Base-by-base conservation (phyloP, 352 stramenopile species). In the Globisporangium recalcitrans region DNA sequence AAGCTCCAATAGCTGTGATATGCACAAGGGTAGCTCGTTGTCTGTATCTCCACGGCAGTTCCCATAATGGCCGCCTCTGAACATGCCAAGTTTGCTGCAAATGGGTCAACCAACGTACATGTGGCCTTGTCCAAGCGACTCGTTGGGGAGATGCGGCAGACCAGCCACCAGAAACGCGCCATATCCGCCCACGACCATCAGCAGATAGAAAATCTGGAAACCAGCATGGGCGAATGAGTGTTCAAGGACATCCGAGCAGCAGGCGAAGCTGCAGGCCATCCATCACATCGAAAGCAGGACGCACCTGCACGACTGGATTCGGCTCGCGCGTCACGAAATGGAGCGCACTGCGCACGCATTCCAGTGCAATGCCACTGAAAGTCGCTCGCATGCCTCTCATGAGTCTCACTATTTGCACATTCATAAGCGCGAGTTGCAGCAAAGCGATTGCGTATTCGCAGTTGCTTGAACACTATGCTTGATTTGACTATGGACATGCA, bases 171-270 rank as follows among this genome's bases (percentile, higher is more conserved):
- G 70, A 69, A 91, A 89, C 8, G 70, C 69, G 22, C 70, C 76
- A 58, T 86, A 88, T 60, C 80, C 76, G 11, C 80, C 74, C 11
- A 77, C 66, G 7, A 88, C 73, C 34, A 90, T 64, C 62, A 83
- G 31, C 63, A 91, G 36, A 65, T 87, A 89, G 55, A 88, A 80
- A 34, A 77, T 68, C 77, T 88, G 58, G 0, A 22, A 64, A 9
- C 55, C n/a, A 56, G 8, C 27, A 34, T 1, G 1, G n/a, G 48
- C 24, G 48, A 6, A 19, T 1, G 11, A 14, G 19, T 42, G 22
- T 40, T 3, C 6, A 51, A 5, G 26, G 24, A 5, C 38, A 46
- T 46, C n/a, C n/a, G 4, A 22, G 10, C 3, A 22, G 7, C 16
- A 22, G 6, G 6, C 38, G n/a, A n/a, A 46, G 16, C 27, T 21